Conservation (phyloP, 148 eudicot genomes). For the Bassia scoparia region DNA sequence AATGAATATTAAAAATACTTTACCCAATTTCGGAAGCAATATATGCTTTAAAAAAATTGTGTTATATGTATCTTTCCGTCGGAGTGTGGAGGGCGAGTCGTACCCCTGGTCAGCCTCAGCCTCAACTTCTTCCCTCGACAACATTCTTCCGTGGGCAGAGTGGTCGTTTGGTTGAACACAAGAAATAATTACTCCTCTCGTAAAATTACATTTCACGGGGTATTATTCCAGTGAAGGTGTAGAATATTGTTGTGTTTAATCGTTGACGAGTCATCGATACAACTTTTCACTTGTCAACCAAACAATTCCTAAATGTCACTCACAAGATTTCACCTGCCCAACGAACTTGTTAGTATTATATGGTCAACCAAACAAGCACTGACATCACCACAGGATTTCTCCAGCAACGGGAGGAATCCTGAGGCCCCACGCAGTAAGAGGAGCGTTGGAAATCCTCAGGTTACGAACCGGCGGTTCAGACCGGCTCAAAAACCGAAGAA, state of each 20-base stretch:
- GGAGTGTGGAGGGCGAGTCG: conserved; percentile 22
- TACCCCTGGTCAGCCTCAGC: conserved; percentile 17
- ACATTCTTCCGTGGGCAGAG: too few species aligned
- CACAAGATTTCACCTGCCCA: too few species aligned
- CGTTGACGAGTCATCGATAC: too few species aligned
- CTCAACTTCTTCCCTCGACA: not conserved
- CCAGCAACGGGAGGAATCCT: conserved; percentile 70
- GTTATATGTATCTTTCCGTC: not conserved
- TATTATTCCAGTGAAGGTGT: too few species aligned
- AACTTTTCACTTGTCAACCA: too few species aligned
- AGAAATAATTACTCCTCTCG: too few species aligned
- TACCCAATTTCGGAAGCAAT: conserved; percentile 11
- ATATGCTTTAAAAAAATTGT: not conserved
- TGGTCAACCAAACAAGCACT: too few species aligned
- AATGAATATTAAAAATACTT: not conserved
- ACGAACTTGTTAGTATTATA: too few species aligned
- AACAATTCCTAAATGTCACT: too few species aligned
- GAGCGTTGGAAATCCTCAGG: conserved; percentile 56
- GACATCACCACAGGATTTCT: conserved; percentile 44
- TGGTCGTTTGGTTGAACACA: too few species aligned
- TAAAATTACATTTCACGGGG: too few species aligned
- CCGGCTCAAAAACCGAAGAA: conserved; percentile 52
- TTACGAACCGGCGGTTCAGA: conserved; percentile 45
- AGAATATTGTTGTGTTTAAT: too few species aligned
- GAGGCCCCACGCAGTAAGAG: conserved; percentile 32